Conservation (phyloP, 495 filamentous ascomycete species). For the Penicilliopsis zonata region DNA sequence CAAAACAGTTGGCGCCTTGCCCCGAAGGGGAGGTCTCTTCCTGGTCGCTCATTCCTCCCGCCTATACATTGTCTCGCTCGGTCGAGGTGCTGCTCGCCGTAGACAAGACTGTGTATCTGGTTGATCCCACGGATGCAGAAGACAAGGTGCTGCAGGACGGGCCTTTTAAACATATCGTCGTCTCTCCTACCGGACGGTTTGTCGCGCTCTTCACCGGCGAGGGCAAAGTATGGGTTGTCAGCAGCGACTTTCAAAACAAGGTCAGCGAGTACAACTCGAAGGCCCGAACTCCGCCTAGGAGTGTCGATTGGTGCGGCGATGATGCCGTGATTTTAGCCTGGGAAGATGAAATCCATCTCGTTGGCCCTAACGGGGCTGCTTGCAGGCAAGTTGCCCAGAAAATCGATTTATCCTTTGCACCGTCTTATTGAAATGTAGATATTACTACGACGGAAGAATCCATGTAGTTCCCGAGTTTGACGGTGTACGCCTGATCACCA, state of each 20-base stretch:
- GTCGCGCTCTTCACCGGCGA: constrained; percentile 76
- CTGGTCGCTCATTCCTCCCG: constrained; percentile 83
- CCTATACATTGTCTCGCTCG: constrained; percentile 82
- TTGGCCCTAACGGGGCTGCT: constrained; percentile 70
- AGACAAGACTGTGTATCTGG: constrained; percentile 68
- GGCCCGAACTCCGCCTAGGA: constrained; percentile 72
- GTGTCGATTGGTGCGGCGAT: constrained; percentile 92
- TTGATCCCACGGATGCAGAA: constrained; percentile 81
- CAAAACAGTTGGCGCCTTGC: constrained; percentile 65
- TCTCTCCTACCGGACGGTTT: constrained; percentile 84
- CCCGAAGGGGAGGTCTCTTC: constrained; percentile 72
- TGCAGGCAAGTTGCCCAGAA: constrained; percentile 39
- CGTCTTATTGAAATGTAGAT: constrained; percentile 28
- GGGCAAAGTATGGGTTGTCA: constrained; percentile 86
- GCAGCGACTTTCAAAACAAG: constrained; percentile 83
- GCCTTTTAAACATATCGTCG: constrained; percentile 78
- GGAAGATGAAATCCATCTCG: constrained; percentile 96
- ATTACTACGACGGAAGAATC: constrained; percentile 82
- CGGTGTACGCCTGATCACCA: constrained; percentile 76
- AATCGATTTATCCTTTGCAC: background rate
- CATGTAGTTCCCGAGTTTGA: constrained; percentile 85
- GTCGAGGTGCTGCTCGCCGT: constrained; percentile 90
- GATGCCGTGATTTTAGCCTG: constrained; percentile 89
- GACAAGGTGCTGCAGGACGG: constrained; percentile 84
- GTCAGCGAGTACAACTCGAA: constrained; percentile 85